A percentile compares a stretch with the other conserved stretches of the same genome.
Conservation (phyloP, 441 rosid genomes). For the Biscutella auriculata region DNA sequence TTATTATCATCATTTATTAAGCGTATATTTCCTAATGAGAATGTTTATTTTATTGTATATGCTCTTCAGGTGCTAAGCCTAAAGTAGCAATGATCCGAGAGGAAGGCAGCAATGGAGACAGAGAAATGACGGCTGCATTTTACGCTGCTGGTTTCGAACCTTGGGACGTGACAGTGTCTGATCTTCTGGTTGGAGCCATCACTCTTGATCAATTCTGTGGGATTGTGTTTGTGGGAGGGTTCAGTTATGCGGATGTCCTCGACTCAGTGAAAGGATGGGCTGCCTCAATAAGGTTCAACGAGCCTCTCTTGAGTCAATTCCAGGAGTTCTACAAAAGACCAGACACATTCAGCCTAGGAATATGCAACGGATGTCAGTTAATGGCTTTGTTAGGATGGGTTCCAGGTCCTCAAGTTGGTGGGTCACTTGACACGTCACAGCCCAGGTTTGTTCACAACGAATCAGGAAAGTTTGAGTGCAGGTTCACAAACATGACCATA, state of each 20-base stretch:
- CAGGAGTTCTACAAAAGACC: constrained; percentile 84
- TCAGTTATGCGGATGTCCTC: constrained; percentile 92
- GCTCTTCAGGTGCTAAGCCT: constrained; percentile 42
- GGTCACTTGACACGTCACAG: constrained; percentile 73
- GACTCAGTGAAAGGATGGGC: constrained; percentile 99
- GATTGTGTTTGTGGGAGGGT: constrained; percentile 86
- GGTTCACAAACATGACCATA: constrained; percentile 71
- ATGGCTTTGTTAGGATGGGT: constrained; percentile 96
- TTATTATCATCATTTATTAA: no score
- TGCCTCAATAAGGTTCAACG: constrained; percentile 77
- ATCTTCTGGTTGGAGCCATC: constrained; percentile 54
- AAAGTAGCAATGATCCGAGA: constrained; percentile 88
- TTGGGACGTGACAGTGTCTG: constrained; percentile 90
- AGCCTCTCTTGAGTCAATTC: constrained; percentile 63
- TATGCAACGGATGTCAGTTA: constrained; percentile 94
- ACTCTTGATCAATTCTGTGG: constrained; percentile 69
- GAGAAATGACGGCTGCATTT: constrained; percentile 94
- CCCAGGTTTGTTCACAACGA: constrained; percentile 91
- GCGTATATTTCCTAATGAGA: not conserved
- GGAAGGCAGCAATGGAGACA: constrained; percentile 96
- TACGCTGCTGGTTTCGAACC: constrained; percentile 90
- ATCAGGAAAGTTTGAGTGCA: constrained; percentile 90
- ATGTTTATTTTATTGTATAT: not conserved
- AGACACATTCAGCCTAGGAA: constrained; percentile 86
- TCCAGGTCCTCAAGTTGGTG: constrained; percentile 93